Base-by-base conservation (phyloP, 805 yeast genomes). In the Pichia paraexigua region DNA sequence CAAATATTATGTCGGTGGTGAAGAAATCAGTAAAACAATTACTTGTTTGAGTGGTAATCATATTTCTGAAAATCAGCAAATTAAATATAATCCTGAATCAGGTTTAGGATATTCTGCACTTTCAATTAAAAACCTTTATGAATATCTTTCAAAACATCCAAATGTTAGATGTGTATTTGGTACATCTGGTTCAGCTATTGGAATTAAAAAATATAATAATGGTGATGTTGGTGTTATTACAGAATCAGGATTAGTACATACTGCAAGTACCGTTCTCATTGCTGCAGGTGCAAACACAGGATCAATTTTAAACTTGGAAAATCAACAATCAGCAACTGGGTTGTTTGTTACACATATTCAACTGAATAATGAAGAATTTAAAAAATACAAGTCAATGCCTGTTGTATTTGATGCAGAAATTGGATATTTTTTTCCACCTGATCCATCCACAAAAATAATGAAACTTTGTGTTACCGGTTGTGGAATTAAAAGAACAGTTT, bases 381-480 rank as follows among this genome's bases (percentile, higher is more conserved):
- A 60, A 20, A 58, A 55, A 17, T 71, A 61, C 43, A 67, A 67
- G 51, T 58, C 65, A 48, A 66, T 73, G 12, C 79, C 79, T 5
- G 64, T 75, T 21, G 60, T 75, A 10, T 74, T 73, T 58, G 71
- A 72, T 53, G 64, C 75, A 0, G 74, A 71, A 45, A 55, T 63
- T 57, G 79, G 79, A 0, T 75, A 73, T 53, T 72, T 72, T 55
- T 75, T 75, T 60, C 77, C 77, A 7, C 80, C 80, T 17, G 78
- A 75, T 56, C 59, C 63, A 9, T 64, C 60, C 2, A 68, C 71
- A 0, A 64, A 55, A 22, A 56, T 63, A 12, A 27, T 70, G 58
- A 75, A 75, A 53, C 60, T 75, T 30, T 74, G 74, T 5, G 52
- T 70, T 13, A 68, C 68, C 5, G 68, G 62, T 47, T 54, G 66